A percentile compares a stretch with the other conserved stretches of the same genome.
Evolutionary conservation across 208 protist genomes (phyloP).

Genomic region (Trichomonas vaginalis): DNA sequence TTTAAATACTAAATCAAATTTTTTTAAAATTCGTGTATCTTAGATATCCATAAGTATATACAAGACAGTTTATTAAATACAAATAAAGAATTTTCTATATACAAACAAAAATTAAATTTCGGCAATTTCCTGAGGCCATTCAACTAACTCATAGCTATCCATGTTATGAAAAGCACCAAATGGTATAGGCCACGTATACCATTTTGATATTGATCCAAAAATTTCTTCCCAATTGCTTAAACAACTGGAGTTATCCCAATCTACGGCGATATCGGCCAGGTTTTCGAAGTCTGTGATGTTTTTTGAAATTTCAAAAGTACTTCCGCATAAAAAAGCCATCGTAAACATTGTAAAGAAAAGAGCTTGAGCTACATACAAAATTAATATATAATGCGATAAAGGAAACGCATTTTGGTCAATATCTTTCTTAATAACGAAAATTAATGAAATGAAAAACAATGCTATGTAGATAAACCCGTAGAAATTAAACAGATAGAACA

Average conservation of each 20-base stretch:
- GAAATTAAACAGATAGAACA: not conserved
- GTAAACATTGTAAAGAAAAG: not conserved
- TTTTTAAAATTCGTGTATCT: no score
- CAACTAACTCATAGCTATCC: not conserved
- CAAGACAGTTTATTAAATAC: no score
- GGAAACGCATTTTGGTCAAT: not conserved
- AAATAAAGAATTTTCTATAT: no score
- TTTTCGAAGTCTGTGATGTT: not conserved
- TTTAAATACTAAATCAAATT: no score
- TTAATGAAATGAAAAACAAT: not conserved
- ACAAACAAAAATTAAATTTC: no score
- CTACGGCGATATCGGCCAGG: not conserved
- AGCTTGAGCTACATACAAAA: not conserved
- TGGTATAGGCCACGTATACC: not conserved
- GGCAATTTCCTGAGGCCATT: not conserved
- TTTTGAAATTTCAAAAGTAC: not conserved
- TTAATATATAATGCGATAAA: not conserved
- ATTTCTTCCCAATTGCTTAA: not conserved
- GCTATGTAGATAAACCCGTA: not conserved
- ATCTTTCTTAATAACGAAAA: not conserved
- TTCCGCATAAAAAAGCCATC: not conserved
- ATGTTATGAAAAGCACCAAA: not conserved
- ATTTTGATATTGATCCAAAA: not conserved
- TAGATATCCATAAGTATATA: no score
- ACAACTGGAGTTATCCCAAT: not conserved